Conservation (phyloP, 768 basidiomycete species). For the Dentipellis sp. region DNA sequence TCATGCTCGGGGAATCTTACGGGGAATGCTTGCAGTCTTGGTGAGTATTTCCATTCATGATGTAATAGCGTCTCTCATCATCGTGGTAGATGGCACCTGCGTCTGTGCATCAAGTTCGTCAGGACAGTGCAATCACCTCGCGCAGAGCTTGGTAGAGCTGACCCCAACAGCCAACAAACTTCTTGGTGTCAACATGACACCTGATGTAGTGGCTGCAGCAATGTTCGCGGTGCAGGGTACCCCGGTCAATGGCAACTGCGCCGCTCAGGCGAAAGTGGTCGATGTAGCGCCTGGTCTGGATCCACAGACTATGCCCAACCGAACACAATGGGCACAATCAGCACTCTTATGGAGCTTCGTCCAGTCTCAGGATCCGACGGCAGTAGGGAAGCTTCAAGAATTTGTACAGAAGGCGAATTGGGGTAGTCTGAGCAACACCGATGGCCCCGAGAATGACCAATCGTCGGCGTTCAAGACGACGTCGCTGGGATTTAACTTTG, state of each 20-base stretch:
- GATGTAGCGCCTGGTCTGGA: slow-evolving; percentile 42
- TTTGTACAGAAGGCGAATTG: slow-evolving; percentile 44
- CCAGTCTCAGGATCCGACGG: slow-evolving; percentile 35
- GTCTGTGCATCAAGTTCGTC: slow-evolving; percentile 39
- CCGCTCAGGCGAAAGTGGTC: slow-evolving; percentile 42
- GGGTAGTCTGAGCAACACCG: slow-evolving; percentile 27
- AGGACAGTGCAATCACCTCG: slow-evolving; percentile 42
- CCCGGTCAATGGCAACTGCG: slow-evolving; percentile 35
- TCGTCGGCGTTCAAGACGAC: slow-evolving; percentile 30
- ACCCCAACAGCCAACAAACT: slow-evolving; percentile 38
- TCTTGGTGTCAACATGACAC: slow-evolving; percentile 39
- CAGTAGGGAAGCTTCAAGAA: slow-evolving; percentile 30
- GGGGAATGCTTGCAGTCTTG: slow-evolving; percentile 45
- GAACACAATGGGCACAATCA: slow-evolving; percentile 48
- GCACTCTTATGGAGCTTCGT: slow-evolving; percentile 54
- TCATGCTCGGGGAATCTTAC: slow-evolving; percentile 34
- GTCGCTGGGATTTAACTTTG: slow-evolving; percentile 43
- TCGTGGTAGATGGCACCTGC: slow-evolving; percentile 46
- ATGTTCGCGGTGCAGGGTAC: slow-evolving; percentile 44
- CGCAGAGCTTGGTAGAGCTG: slow-evolving; percentile 40
- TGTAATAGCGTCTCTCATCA: slow-evolving; percentile 1
- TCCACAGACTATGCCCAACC: slow-evolving; percentile 31
- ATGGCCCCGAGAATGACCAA: slow-evolving; percentile 29
- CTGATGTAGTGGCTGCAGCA: slow-evolving; percentile 32
- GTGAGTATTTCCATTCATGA: slow-evolving; percentile 26